These are phyloP conservation scores for Plenodomus lindquistii DNA, from an alignment of 2,329 filamentous ascomycete species.

Conservation along the genomic window DNA sequence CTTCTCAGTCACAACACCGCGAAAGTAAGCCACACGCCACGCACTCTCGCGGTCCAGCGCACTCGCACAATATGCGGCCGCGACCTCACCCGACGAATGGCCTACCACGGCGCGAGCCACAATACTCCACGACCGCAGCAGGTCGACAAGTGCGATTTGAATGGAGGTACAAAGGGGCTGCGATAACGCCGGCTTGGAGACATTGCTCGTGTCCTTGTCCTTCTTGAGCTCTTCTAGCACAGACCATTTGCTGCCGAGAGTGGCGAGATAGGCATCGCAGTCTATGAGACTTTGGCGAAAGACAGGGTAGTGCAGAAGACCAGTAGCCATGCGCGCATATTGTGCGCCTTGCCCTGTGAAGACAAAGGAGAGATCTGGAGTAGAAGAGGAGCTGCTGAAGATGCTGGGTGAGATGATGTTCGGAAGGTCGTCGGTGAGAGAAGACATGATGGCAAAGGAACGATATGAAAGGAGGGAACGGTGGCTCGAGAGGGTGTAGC, in stretches of 20 bases:
- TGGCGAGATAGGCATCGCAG: constrained; percentile 1
- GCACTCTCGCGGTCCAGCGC: constrained; percentile 1
- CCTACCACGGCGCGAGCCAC: constrained; percentile 15
- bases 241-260: constrained; percentile 1
- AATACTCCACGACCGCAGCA: constrained; percentile 11
- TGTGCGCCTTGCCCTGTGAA: constrained; percentile 40
- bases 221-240: constrained; percentile 25
- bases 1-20: constrained; percentile 8
- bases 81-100: constrained; percentile 29
- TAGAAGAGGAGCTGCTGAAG: constrained; percentile 1
- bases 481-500: constrained; percentile 31
- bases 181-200: constrained; percentile 11
- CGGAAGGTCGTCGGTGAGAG: constrained; percentile 2
- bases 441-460: constrained; percentile 6
- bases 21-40: constrained; percentile 9
- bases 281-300: constrained; percentile 5
- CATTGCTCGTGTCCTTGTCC: constrained; percentile 6
- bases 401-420: constrained; percentile 1
- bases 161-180: constrained; percentile 6
- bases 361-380: constrained; percentile 16
- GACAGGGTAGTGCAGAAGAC: constrained; percentile 13
- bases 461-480: constrained; percentile 16
- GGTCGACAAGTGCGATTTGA: constrained; percentile 6
- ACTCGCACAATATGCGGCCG: constrained; percentile 18
- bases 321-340: constrained; percentile 26